Percentiles rank a stretch among this genome's conserved stretches.
Conservation (phyloP, 2,329 filamentous ascomycete genomes). For the Cercospora beticola region DNA sequence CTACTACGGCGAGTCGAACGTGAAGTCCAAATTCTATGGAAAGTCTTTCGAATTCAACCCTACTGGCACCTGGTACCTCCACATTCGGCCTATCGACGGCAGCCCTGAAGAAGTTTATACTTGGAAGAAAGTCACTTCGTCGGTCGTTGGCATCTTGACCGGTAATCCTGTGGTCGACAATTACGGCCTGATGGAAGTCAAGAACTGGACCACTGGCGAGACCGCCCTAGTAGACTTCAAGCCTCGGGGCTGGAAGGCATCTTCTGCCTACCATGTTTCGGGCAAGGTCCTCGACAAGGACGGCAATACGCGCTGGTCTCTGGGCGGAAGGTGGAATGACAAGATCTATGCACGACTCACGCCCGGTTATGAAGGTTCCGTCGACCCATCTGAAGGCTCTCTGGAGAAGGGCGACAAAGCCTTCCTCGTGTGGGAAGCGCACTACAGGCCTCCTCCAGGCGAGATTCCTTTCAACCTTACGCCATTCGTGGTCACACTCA, state of each 20-base stretch:
- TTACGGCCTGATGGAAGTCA: constrained; percentile 94
- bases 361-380: constrained; percentile 78
- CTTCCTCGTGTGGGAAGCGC: constrained; percentile 89
- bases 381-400: constrained; percentile 52
- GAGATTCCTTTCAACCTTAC: constrained; percentile 92
- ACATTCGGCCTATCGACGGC: constrained; percentile 71
- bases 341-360: constrained; percentile 93
- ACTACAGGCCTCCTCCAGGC: constrained; percentile 67
- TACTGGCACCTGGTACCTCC: constrained; percentile 94
- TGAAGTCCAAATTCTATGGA: constrained; percentile 95
- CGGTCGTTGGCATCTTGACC: constrained; percentile 97
- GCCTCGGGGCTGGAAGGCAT: constrained; percentile 90
- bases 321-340: constrained; percentile 96
- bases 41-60: constrained; percentile 97
- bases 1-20: constrained; percentile 91
- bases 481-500: constrained; percentile 91
- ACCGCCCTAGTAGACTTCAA: constrained; percentile 91
- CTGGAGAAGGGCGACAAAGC: constrained; percentile 59
- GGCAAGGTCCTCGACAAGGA: constrained; percentile 80
- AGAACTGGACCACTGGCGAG: constrained; percentile 95
- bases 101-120: constrained; percentile 77
- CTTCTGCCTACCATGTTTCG: constrained; percentile 81
- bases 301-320: constrained; percentile 80
- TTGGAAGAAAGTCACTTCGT: constrained; percentile 98
- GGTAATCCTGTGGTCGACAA: constrained; percentile 97